These are phyloP conservation scores for Celoporthe dispersa DNA, from an alignment of 2,329 filamentous ascomycete species.

Conservation along the genomic window DNA sequence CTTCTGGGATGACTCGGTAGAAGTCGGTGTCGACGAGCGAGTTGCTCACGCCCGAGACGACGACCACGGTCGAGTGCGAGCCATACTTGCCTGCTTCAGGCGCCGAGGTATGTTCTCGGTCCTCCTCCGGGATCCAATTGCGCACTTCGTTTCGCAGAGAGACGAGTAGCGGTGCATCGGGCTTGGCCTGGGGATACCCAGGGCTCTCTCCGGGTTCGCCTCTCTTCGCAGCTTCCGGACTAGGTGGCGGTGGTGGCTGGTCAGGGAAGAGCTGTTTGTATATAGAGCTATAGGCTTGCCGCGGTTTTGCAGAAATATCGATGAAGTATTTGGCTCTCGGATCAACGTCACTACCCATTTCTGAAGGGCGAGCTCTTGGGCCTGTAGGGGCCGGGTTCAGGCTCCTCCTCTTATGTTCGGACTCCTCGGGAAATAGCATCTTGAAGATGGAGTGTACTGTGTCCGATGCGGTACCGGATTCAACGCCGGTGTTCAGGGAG, in stretches of 20 bases:
- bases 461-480: background rate
- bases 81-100: constrained; percentile 22
- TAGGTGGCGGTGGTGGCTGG: background rate
- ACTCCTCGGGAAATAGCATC: constrained; percentile 20
- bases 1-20: constrained; percentile 65
- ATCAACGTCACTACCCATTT: background rate
- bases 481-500: too few species aligned
- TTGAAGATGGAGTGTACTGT: constrained; percentile 20
- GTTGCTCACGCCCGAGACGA: constrained; percentile 62
- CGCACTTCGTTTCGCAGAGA: constrained; percentile 29
- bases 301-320: background rate
- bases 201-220: background rate
- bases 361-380: background rate
- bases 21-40: constrained; percentile 72
- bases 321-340: background rate
- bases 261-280: constrained; percentile 27
- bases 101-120: background rate
- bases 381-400: background rate
- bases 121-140: constrained; percentile 24
- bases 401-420: background rate
- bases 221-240: background rate
- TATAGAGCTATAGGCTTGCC: background rate
- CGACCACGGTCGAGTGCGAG: constrained; percentile 45
- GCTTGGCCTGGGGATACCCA: background rate
- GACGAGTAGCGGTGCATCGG: constrained; percentile 18